Evolutionary conservation across 495 filamentous ascomycete genomes (phyloP).

Genomic region (Annulohypoxylon nitens): DNA sequence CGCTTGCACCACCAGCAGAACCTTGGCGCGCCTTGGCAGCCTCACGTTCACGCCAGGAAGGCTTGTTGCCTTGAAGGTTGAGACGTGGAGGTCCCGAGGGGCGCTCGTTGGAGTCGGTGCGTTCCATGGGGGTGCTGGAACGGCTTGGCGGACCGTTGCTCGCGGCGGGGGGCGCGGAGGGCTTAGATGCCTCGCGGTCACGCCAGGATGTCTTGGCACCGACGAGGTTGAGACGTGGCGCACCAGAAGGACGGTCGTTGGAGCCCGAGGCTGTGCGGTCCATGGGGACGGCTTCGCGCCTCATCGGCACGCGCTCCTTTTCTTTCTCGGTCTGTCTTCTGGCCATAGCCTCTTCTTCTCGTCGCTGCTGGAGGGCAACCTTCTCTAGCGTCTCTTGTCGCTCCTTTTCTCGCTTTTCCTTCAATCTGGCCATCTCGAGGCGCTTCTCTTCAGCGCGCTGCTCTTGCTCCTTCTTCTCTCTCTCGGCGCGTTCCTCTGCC

Average conservation of each 20-base stretch:
- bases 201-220: conserved; percentile 56
- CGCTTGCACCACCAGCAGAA: conserved; percentile 16
- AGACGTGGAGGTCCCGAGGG: conserved; percentile 74
- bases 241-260: conserved; percentile 53
- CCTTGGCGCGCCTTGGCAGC: conserved; percentile 69
- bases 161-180: conserved; percentile 22
- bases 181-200: conserved; percentile 58
- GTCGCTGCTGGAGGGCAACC: conserved; percentile 62
- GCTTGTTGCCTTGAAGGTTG: conserved; percentile 71
- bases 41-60: conserved; percentile 88
- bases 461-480: conserved; percentile 85
- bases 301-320: conserved; percentile 44
- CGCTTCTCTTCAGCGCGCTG: conserved; percentile 76
- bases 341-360: conserved; percentile 68
- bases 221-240: conserved; percentile 46
- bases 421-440: conserved; percentile 75
- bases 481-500: conserved; percentile 82
- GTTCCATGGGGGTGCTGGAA: conserved; percentile 54
- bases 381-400: conserved; percentile 70
- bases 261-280: conserved; percentile 56
- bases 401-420: conserved; percentile 86
- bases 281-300: conserved; percentile 53
- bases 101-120: conserved; percentile 68
- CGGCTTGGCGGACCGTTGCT: conserved; percentile 46
- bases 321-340: conserved; percentile 64